These are phyloP conservation scores for Pterulicium gracile DNA, from an alignment of 1,284 basidiomycete genomes.

Conservation along the genomic window DNA sequence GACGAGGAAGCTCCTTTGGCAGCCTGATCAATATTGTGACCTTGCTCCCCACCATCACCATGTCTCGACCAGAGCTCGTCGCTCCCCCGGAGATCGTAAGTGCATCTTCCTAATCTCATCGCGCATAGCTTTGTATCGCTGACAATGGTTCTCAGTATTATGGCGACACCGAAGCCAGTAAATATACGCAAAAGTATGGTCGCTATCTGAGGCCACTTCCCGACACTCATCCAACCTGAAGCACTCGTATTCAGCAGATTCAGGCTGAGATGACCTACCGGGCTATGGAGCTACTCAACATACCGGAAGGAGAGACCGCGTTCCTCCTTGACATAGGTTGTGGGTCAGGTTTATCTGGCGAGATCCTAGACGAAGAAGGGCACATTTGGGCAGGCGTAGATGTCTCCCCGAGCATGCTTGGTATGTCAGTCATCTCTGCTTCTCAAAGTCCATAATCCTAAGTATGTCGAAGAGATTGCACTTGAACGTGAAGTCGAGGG, in stretches of 20 bases:
- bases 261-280: conserved; percentile 98
- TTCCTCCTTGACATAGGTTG: conserved; percentile 96
- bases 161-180: conserved; percentile 89
- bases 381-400: conserved; percentile 94
- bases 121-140: conserved; percentile 3
- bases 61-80: conserved; percentile 93
- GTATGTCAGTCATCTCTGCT: conserved; percentile 25
- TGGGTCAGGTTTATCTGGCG: conserved; percentile 95
- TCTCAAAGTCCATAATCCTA: background rate
- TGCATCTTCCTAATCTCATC: conserved; percentile 9
- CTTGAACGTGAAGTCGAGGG: conserved; percentile 90
- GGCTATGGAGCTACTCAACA: conserved; percentile 83
- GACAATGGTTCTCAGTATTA: conserved; percentile 62
- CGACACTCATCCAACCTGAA: conserved; percentile 19
- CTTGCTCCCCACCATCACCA: no score
- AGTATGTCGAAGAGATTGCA: conserved; percentile 64
- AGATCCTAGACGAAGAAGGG: conserved; percentile 92
- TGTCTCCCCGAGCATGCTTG: conserved; percentile 94
- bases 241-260: conserved; percentile 92
- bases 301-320: conserved; percentile 68
- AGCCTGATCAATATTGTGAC: no score
- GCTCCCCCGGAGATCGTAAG: conserved; percentile 94
- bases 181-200: conserved; percentile 91
- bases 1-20: no score
- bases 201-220: conserved; percentile 3